Percentiles rank a stretch among this genome's conserved stretches.
Evolutionary conservation across 1,284 basidiomycete genomes (phyloP).

Genomic region (Moesziomyces sp.): DNA sequence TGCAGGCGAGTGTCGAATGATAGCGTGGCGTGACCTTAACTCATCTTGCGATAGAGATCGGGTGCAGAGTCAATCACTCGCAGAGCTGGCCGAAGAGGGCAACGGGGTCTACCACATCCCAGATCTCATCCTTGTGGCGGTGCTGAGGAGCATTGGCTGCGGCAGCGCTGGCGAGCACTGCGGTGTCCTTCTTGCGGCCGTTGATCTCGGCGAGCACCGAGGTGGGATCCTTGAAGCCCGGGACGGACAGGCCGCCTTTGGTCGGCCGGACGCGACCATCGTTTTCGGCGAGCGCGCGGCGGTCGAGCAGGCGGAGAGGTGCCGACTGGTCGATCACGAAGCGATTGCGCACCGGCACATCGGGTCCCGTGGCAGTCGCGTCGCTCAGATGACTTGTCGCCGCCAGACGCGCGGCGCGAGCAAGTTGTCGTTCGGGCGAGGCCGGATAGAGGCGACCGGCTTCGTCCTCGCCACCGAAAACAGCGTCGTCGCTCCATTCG

Average conservation of each 20-base stretch:
- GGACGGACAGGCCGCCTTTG: constrained; percentile 41
- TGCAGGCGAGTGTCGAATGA: neutral
- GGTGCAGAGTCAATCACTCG: constrained; percentile 20
- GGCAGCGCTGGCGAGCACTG: constrained; percentile 1
- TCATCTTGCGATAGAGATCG: neutral
- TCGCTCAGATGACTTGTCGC: constrained; percentile 55
- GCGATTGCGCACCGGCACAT: constrained; percentile 35
- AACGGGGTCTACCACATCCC: constrained; percentile 63
- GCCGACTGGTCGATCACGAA: constrained; percentile 62
- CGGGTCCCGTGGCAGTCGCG: neutral
- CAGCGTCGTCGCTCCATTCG: constrained; percentile 44
- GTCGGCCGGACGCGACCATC: constrained; percentile 26
- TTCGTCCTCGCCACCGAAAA: constrained; percentile 17
- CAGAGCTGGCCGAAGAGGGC: constrained; percentile 54
- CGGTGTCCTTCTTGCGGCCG: constrained; percentile 29
- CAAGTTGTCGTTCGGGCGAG: constrained; percentile 31
- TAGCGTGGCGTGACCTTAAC: neutral
- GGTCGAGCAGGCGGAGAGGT: constrained; percentile 58
- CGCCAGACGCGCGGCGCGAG: constrained; percentile 25
- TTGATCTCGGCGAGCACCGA: constrained; percentile 37
- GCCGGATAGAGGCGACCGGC: neutral
- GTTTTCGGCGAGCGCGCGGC: constrained; percentile 50
- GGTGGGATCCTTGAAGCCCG: constrained; percentile 22
- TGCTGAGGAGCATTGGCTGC: constrained; percentile 16
- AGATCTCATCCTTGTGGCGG: constrained; percentile 59